These are phyloP conservation scores for Marchantia paleacea DNA, from an alignment of 225 moss, liverwort and hornwort species.

Conservation along the genomic window DNA sequence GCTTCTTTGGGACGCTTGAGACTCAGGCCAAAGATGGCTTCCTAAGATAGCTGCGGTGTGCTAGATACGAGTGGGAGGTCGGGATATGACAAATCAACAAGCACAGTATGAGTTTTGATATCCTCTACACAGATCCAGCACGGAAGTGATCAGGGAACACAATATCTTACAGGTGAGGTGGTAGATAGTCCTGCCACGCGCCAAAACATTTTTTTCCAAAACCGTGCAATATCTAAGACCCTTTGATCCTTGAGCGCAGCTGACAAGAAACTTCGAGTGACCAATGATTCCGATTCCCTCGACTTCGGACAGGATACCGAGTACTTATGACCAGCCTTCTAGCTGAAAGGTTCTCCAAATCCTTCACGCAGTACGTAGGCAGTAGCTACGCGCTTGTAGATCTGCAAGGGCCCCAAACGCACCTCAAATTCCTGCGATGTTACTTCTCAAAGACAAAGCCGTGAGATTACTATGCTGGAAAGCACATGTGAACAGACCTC, in stretches of 20 bases:
- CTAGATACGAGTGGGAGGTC: neutral
- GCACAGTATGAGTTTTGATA: neutral
- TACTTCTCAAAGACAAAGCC: constrained; percentile 2
- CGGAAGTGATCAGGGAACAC: neutral
- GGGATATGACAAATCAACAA: neutral
- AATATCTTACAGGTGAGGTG: constrained; percentile 86
- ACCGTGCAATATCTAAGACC: constrained; percentile 51
- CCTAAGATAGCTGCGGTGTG: neutral
- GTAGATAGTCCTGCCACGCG: constrained; percentile 96
- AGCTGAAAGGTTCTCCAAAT: constrained; percentile 1
- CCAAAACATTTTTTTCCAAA: constrained; percentile 96
- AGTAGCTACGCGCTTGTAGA: constrained; percentile 14
- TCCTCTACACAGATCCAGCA: constrained; percentile 21
- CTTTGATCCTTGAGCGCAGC: constrained; percentile 49
- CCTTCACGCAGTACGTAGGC: neutral
- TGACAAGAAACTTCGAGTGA: constrained; percentile 13
- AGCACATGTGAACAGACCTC: neutral
- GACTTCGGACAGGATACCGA: neutral
- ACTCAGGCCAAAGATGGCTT: neutral
- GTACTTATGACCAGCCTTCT: neutral
- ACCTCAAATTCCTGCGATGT: neutral
- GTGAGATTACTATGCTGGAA: constrained; percentile 7
- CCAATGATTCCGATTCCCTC: constrained; percentile 9
- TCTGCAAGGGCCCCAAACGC: constrained; percentile 22
- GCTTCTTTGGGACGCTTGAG: neutral